Conservation (phyloP, 2,329 filamentous ascomycete species). For the Penicillium sp. region DNA sequence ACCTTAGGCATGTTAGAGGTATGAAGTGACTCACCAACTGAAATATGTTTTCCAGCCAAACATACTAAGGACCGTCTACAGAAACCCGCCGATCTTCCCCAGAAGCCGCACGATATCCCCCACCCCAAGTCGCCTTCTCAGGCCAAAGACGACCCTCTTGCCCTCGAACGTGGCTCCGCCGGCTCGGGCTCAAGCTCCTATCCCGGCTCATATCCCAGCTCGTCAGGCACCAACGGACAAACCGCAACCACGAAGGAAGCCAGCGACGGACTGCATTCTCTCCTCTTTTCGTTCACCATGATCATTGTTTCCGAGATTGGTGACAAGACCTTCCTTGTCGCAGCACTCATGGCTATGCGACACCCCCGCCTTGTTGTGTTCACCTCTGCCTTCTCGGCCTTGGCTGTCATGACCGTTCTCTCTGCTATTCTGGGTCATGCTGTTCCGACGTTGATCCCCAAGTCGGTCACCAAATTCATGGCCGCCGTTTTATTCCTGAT, state of each 20-base stretch:
- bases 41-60: too few relatives aligned
- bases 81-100: slow-evolving; percentile 80
- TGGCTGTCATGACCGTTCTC: slow-evolving; percentile 91
- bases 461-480: slow-evolving; percentile 83
- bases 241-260: slow-evolving; percentile 53
- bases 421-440: slow-evolving; percentile 91
- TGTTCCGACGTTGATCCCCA: slow-evolving; percentile 83
- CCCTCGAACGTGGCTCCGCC: slow-evolving; percentile 27
- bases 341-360: slow-evolving; percentile 98
- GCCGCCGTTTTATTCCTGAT: slow-evolving; percentile 83
- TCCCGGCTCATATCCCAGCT: slow-evolving; percentile 27
- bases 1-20: slow-evolving; percentile 57
- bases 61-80: slow-evolving; percentile 33
- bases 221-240: slow-evolving; percentile 18
- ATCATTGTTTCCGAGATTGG: slow-evolving; percentile 95
- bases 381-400: slow-evolving; percentile 85
- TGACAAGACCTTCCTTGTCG: slow-evolving; percentile 97
- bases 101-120: slow-evolving; percentile 71
- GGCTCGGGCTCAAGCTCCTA: slow-evolving; percentile 11
- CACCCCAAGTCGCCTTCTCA: slow-evolving; percentile 58
- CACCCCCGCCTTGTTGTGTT: slow-evolving; percentile 92
- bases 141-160: slow-evolving; percentile 40
- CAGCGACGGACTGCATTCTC: slow-evolving; percentile 75
- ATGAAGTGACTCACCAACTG: slow-evolving; percentile 6
- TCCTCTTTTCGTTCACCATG: slow-evolving; percentile 90